Percentiles rank a stretch among this genome's conserved stretches.
Conservation (phyloP, 805 yeast genomes). For the Cyberlindnera sargentensis region DNA sequence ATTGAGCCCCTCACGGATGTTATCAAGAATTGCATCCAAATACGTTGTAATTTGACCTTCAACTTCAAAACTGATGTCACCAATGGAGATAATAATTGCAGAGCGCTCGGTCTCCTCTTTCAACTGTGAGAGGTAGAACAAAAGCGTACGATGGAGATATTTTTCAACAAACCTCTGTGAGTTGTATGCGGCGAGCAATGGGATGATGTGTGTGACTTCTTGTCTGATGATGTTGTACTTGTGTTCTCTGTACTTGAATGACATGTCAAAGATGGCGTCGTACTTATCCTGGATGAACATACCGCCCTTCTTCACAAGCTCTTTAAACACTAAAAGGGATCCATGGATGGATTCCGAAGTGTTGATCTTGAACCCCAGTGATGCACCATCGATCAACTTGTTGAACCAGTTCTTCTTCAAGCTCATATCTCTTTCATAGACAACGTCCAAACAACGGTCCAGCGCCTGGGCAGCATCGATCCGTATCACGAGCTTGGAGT, state of each 20-base stretch:
- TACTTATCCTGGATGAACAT: constrained; percentile 64
- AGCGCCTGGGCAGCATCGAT: constrained; percentile 80
- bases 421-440: constrained; percentile 69
- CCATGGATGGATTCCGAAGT: constrained; percentile 80
- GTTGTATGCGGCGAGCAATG: constrained; percentile 74
- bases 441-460: constrained; percentile 69
- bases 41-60: constrained; percentile 82
- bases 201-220: constrained; percentile 79
- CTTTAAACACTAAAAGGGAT: constrained; percentile 73
- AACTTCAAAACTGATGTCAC: constrained; percentile 70
- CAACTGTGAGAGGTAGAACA: constrained; percentile 70
- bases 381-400: constrained; percentile 61
- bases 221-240: constrained; percentile 68
- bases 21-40: constrained; percentile 79
- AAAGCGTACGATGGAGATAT: constrained; percentile 73
- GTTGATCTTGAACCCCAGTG: constrained; percentile 44
- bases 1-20: constrained; percentile 70
- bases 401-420: constrained; percentile 71
- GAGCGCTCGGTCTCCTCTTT: constrained; percentile 72
- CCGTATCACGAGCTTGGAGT: constrained; percentile 66
- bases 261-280: constrained; percentile 69
- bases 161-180: constrained; percentile 68
- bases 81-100: constrained; percentile 72
- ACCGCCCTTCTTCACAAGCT: constrained; percentile 65
- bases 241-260: constrained; percentile 70